Evolutionary conservation across 1,284 basidiomycete species (phyloP), one percentile per base, ranked within the genome.

Genomic region (Ganoderma meredithae): DNA sequence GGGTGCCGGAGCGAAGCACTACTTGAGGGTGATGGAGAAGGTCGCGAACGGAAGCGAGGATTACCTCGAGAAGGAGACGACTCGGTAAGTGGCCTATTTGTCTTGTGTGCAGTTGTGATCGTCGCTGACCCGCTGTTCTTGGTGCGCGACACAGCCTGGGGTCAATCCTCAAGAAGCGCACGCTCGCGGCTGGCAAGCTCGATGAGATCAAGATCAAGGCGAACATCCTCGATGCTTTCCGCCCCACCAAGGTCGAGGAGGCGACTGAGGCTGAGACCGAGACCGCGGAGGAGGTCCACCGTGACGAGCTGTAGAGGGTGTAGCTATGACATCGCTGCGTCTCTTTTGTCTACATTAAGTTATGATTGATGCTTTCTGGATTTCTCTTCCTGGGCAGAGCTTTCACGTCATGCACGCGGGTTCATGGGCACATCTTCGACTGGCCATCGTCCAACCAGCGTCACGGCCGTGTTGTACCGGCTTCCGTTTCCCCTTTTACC

Each of bases 201-300:
- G 97, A 99, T 79, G 96, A 99, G 83, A 90, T 99, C 76, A 94
- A 95, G 82, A 88, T 94, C 80, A 97, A 97, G 85, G 86, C 88
- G 63, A 99, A 99, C 83, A 88, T 98, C 73, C 88, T 98, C 65
- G 80, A 83, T 10, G 88, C 94, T 0, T 97, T 98, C 77, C 62
- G 70, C 27, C 82, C 81, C 63, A 81, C 87, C 73, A 87, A 88
- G 77, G 80, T 78, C 43, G 82, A 82, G 71, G 83, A 84, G 72
- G 64, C 47, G 49, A 52, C 56, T 19, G 76, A 82, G 71, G 83
- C 84, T 25, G 47, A 12, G 22, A 25, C 47, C 3, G 47, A 49
- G 47, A 22, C 47, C n/a, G 3, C 47, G 9, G 47, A 22, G 72
- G 74, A 83, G 76, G 15, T 39, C 7, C n/a, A 25, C 4, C 63